Base-by-base conservation (phyloP, 306 rosid genomes). In the Glycine latifolia region DNA sequence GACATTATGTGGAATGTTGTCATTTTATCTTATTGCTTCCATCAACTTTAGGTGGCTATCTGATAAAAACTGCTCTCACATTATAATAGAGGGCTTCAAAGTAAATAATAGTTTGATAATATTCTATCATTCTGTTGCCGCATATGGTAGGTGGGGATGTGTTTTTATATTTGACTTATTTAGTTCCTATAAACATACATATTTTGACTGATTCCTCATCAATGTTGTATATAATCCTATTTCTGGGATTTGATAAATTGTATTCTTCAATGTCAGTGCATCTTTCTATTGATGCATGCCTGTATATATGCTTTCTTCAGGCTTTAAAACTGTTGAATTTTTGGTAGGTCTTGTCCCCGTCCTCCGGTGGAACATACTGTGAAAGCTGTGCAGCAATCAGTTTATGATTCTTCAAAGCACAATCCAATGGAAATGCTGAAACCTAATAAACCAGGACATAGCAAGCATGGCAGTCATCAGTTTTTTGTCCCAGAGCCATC, bases 301-400 rank as follows among this genome's bases (percentile, higher is more conserved):
- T 60, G 12, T 71, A 60, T 33, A 16, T 49, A 66, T 50, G 54
- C 62, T 83, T 49, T 31, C 12, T 76, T 68, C 47, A 7, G 17
- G 68, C 68, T 37, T 47, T 44, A 70, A 4, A 69, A 76, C 20
- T 37, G 46, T 81, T 65, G 9, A 26, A 46, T 66, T 20, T 13
- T 77, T 65, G 14, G 8, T 61, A 92, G 97, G 88, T 92, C 97
- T 47, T 89, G 59, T 50, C 94, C 97, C 6, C 97, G 94, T 35
- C 87, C 94, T 53, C 90, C 84, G 3, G 56, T 68, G 47, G 80
- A 85, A 70, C 59, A 54, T 31, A 54, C 85, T 0, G 81, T 86
- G 35, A 87, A 86, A 86, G 50, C 80, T n/a, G 8, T 15, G 14
- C 85, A 8, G 83, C 85, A 63, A 79, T 79, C 87, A 48, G 76